Evolutionary conservation across 2,329 filamentous ascomycete species (phyloP).

Genomic region (Penicillium sp.): DNA sequence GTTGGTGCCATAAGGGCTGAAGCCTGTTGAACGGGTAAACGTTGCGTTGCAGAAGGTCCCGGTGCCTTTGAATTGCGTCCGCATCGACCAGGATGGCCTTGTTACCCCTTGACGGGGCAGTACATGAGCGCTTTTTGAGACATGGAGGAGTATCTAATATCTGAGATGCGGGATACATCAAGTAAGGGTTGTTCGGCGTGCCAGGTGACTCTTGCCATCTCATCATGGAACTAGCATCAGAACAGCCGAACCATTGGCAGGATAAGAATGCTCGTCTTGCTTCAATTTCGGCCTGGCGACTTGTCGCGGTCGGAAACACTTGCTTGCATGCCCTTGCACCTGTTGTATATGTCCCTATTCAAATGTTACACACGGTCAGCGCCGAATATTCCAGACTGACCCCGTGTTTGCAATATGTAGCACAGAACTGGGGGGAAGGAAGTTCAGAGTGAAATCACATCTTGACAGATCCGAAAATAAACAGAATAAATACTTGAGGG

Average conservation of each 20-base stretch:
- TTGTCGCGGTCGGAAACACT: not conserved
- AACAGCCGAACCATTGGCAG: not conserved
- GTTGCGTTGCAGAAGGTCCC: conserved; percentile 7
- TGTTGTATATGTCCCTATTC: not conserved
- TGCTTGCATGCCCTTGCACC: not conserved
- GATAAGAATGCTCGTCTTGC: not conserved
- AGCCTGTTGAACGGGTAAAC: conserved; percentile 7
- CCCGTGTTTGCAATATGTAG: conserved; percentile 5
- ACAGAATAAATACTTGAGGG: conserved; percentile 10
- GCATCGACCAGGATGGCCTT: not conserved
- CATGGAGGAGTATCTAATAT: not conserved
- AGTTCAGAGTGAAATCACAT: not conserved
- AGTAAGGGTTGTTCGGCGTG: not conserved
- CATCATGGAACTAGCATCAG: not conserved
- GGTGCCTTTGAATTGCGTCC: not conserved
- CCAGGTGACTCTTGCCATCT: not conserved
- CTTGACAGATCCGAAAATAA: not conserved
- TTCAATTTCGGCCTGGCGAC: not conserved
- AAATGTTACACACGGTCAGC: conserved; percentile 4
- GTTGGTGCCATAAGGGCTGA: not conserved
- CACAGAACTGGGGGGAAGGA: conserved; percentile 3
- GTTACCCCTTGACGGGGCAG: conserved; percentile 8
- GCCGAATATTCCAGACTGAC: conserved; percentile 13
- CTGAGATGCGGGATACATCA: not conserved
- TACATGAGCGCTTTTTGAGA: not conserved